Evolutionary conservation across 2,329 filamentous ascomycete genomes (phyloP).

Genomic region (Colletotrichum falcatum): DNA sequence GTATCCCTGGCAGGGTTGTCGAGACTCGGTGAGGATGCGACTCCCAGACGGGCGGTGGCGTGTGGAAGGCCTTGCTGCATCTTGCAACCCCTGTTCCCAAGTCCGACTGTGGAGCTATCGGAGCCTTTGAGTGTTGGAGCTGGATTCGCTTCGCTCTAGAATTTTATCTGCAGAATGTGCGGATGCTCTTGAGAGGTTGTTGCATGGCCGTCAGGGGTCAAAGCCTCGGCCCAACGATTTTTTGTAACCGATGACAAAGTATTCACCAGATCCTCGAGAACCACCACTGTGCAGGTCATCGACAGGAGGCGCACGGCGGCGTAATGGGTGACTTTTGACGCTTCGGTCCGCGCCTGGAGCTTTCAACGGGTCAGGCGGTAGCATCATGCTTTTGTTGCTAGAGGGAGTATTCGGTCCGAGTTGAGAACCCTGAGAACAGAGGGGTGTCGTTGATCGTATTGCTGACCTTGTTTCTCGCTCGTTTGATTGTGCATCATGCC

Average conservation of each 20-base stretch:
- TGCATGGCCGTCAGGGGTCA: neutral
- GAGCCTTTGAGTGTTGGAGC: neutral
- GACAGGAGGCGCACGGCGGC: neutral
- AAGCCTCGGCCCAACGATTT: neutral
- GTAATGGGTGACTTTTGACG: constrained; percentile 19
- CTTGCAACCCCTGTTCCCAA: neutral
- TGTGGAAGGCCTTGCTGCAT: neutral
- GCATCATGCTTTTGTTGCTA: neutral
- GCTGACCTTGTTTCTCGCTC: neutral
- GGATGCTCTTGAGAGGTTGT: neutral
- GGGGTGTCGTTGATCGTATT: neutral
- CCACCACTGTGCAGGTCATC: constrained; percentile 4
- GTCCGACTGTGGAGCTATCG: neutral
- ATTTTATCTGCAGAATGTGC: neutral
- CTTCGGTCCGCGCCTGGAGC: constrained; percentile 11
- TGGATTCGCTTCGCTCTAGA: neutral
- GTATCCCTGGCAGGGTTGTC: constrained; percentile 1
- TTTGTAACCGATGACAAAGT: neutral
- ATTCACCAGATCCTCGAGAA: neutral
- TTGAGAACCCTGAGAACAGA: neutral
- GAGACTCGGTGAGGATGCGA: constrained; percentile 7
- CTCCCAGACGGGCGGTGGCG: neutral
- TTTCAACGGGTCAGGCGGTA: neutral
- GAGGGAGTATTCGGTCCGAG: neutral
- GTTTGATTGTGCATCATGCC: neutral